Percentiles rank a stretch among this genome's conserved stretches.
Conservation (phyloP, 768 basidiomycete genomes). For the button mushroom (Agaricus bisporus) region DNA sequence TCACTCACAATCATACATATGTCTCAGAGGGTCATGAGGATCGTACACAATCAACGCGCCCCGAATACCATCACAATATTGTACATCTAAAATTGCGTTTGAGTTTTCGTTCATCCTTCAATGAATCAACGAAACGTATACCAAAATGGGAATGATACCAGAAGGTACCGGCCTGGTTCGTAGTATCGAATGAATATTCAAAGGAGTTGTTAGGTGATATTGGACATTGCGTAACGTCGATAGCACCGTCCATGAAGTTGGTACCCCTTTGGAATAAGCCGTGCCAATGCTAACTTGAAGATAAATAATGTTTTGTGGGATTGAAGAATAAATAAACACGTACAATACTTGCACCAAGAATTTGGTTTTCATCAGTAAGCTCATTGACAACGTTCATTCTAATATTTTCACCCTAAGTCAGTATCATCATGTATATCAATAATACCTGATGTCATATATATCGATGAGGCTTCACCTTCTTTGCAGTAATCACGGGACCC, state of each 20-base stretch:
- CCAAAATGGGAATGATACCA: conserved; percentile 33
- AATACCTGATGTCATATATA: background rate
- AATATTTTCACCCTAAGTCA: conserved; percentile 28
- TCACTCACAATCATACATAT: conserved; percentile 20
- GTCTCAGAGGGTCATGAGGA: conserved; percentile 24
- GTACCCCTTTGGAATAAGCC: conserved; percentile 38
- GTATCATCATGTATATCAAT: background rate
- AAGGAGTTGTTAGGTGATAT: conserved; percentile 36
- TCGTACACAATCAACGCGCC: conserved; percentile 34
- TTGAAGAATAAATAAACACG: conserved; percentile 4
- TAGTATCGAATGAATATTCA: conserved; percentile 30
- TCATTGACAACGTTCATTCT: conserved; percentile 38
- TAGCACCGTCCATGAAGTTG: conserved; percentile 40
- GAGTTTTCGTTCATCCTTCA: background rate
- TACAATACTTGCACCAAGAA: conserved; percentile 25
- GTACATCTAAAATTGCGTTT: conserved; percentile 20
- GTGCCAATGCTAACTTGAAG: conserved; percentile 40
- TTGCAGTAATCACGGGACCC: conserved; percentile 22
- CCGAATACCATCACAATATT: conserved; percentile 44
- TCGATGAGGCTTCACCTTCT: conserved; percentile 16
- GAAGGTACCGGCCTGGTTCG: conserved; percentile 25
- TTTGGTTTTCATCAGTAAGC: conserved; percentile 31
- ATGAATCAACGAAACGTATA: conserved; percentile 7
- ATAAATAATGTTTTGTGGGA: background rate
- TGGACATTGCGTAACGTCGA: conserved; percentile 41